Evolutionary conservation across 2,329 filamentous ascomycete genomes (phyloP).

Genomic region (Dactylellina cionopaga): DNA sequence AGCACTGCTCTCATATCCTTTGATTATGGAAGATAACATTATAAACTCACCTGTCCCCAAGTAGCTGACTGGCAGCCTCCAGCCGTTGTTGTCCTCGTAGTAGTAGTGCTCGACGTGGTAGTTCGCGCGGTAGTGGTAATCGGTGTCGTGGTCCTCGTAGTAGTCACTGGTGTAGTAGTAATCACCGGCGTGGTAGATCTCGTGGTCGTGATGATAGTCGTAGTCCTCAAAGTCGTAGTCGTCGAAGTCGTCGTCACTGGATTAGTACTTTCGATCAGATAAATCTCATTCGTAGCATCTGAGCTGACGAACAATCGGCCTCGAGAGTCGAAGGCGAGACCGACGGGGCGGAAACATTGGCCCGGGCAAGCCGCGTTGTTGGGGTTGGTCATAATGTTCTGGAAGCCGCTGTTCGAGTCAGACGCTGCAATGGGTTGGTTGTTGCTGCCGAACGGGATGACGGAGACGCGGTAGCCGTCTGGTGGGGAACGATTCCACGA

Average conservation of each 20-base stretch:
- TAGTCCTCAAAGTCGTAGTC: conserved; percentile 7
- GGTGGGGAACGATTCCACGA: conserved; percentile 68
- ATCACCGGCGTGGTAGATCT: neutral
- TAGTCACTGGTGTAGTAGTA: conserved; percentile 16
- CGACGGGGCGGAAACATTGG: conserved; percentile 53
- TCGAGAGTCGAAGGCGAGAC: conserved; percentile 62
- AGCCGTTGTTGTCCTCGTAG: conserved; percentile 16
- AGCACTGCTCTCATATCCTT: too few species aligned
- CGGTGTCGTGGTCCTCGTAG: conserved; percentile 10
- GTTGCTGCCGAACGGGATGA: conserved; percentile 58
- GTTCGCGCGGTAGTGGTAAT: neutral
- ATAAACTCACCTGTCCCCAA: conserved; percentile 1
- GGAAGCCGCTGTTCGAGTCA: conserved; percentile 53
- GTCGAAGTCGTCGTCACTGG: conserved; percentile 23
- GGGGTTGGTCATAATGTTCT: conserved; percentile 52
- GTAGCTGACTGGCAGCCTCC: neutral
- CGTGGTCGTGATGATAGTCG: neutral
- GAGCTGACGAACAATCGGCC: conserved; percentile 72
- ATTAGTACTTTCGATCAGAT: conserved; percentile 63
- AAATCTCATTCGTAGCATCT: conserved; percentile 74
- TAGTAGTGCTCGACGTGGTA: conserved; percentile 2
- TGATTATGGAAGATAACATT: too few species aligned
- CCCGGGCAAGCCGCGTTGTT: conserved; percentile 48
- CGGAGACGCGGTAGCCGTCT: conserved; percentile 61
- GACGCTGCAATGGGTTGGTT: conserved; percentile 31